Evolutionary conservation across 768 basidiomycete genomes (phyloP).

Genomic region (Lactarius deliciosus): DNA sequence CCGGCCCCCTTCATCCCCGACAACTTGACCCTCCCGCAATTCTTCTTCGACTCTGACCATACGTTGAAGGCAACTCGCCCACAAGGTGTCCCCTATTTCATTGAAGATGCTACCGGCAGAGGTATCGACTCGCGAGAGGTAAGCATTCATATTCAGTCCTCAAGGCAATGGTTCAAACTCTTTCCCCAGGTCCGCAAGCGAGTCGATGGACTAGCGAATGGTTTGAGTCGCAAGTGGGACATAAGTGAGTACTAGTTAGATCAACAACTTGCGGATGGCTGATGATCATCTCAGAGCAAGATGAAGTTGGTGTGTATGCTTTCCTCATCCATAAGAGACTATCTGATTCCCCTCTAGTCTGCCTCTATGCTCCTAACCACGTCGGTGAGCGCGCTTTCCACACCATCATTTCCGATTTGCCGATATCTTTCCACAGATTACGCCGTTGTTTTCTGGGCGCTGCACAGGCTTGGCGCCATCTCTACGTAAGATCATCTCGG

Average conservation of each 20-base stretch:
- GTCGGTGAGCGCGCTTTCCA: constrained; percentile 43
- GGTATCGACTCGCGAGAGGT: constrained; percentile 50
- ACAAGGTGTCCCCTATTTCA: constrained; percentile 51
- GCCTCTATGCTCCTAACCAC: constrained; percentile 64
- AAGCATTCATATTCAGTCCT: not conserved
- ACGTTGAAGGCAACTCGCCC: constrained; percentile 48
- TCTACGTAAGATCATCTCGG: constrained; percentile 48
- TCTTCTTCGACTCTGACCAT: constrained; percentile 51
- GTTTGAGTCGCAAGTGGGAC: constrained; percentile 24
- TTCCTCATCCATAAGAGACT: not conserved
- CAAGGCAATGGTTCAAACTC: not conserved
- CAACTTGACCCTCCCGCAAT: constrained; percentile 63
- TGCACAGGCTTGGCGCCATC: constrained; percentile 56
- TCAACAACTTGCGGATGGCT: constrained; percentile 9
- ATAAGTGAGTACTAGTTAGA: constrained; percentile 16
- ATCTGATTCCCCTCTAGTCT: constrained; percentile 41
- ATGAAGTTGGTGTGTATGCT: constrained; percentile 51
- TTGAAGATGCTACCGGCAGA: constrained; percentile 55
- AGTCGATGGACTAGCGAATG: constrained; percentile 20
- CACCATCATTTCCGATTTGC: not conserved
- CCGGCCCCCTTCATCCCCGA: constrained; percentile 52
- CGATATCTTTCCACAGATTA: constrained; percentile 45
- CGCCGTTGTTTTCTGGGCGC: constrained; percentile 55
- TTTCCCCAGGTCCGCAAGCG: constrained; percentile 13
- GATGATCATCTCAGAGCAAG: constrained; percentile 39